Evolutionary conservation across 805 yeast genomes (phyloP), one percentile per base, ranked within the genome.

Genomic region (Wickerhamomyces xylosicus): DNA sequence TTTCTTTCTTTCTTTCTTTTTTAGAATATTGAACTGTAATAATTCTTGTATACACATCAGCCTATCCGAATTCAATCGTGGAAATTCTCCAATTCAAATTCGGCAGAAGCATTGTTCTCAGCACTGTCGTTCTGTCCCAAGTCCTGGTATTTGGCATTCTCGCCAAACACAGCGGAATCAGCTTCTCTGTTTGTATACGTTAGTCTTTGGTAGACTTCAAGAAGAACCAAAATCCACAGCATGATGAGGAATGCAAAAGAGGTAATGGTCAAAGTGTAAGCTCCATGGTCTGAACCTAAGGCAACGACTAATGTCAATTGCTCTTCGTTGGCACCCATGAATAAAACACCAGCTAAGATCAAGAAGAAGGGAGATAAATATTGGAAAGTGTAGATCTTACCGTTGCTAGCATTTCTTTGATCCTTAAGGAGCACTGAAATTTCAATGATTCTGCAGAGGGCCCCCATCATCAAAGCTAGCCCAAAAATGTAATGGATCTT

Each of bases 301-400:
- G 76, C 77, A 38, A 76, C 62, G 2, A 89, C 85, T 42, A 85
- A 63, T 9, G 61, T 59, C 50, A 90, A 64, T 55, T 89, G 95
- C 57, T 90, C 95, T 56, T 89, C 96, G 45, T 72, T 89, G 18
- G 97, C 97, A 20, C 85, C 76, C 96, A 89, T 89, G 57, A 90
- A 90, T 45, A 85, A 53, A 7, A 82, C 58, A 1, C 97, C 97
- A 1, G 90, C 64, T 46, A 84, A 73, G 3, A 86, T 72, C 37
- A 90, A 65, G 39, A 86, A 73, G 57, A 86, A 76, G 2, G 96
- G 82, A 2, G 97, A 80, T n/a, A 87, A 52, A 56, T 84, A 84
- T 61, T 90, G 97, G 66, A 87, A 86, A 1, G 89, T 69, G 31
- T 66, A 54, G 18, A 85, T 74, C 31, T 59, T 61, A 5, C 74